A percentile compares a stretch with the other conserved stretches of the same genome.
Conservation (phyloP, 1,284 basidiomycete genomes). For the Irpex sp. region DNA sequence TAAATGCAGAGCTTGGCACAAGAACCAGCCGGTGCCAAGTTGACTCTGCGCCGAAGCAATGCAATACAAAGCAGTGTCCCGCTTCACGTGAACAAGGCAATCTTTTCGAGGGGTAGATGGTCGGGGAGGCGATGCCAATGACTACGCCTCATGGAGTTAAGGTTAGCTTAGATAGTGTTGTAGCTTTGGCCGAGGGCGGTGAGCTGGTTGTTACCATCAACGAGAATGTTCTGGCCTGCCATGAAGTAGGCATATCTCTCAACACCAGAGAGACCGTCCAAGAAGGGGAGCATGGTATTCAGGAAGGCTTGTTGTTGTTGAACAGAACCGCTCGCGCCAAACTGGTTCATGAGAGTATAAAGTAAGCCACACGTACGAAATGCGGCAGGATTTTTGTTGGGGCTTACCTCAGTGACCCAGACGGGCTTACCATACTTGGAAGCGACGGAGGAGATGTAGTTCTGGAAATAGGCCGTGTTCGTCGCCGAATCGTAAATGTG, state of each 20-base stretch:
- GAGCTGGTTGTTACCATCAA: conserved; percentile 13
- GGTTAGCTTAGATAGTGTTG: conserved; percentile 6
- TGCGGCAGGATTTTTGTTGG: neutral
- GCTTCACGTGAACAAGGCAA: neutral
- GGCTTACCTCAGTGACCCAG: conserved; percentile 28
- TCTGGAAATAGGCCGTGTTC: conserved; percentile 29
- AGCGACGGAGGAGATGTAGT: conserved; percentile 26
- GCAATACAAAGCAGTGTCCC: too few relatives aligned
- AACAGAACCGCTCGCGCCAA: conserved; percentile 24
- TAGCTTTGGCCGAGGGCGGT: conserved; percentile 15
- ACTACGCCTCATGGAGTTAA: too few relatives aligned
- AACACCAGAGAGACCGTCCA: conserved; percentile 23
- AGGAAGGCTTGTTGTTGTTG: conserved; percentile 26
- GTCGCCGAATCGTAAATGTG: conserved; percentile 33
- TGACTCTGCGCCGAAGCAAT: too few relatives aligned
- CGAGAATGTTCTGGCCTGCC: conserved; percentile 24
- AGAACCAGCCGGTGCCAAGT: too few relatives aligned
- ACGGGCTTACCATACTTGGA: conserved; percentile 26
- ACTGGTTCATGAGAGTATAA: conserved; percentile 13
- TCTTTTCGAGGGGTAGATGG: too few relatives aligned
- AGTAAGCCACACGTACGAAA: too few relatives aligned
- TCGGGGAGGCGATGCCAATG: too few relatives aligned
- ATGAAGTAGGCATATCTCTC: conserved; percentile 30
- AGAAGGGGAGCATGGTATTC: conserved; percentile 26
- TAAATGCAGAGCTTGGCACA: too few relatives aligned